Conservation (phyloP, 306 rosid genomes). For the Datisca glomerata region DNA sequence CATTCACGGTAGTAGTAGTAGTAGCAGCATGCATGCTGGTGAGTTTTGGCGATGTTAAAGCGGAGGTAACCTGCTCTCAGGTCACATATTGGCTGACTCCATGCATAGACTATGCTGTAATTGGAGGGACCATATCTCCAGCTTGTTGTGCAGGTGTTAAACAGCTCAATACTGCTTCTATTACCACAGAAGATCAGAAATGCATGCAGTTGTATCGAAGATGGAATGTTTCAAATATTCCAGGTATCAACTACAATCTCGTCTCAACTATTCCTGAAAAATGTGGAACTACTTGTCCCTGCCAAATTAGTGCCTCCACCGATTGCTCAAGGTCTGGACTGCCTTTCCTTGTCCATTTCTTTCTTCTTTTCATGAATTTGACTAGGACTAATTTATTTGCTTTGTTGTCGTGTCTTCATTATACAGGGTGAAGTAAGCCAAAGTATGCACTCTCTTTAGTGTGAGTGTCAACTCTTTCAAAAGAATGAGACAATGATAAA, state of each 20-base stretch:
- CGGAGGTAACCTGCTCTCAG: slow-evolving; percentile 26
- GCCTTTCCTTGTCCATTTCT: too few species aligned
- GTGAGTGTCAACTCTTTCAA: too few species aligned
- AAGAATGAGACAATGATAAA: too few species aligned
- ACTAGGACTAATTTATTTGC: too few species aligned
- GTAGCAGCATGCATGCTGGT: too few species aligned
- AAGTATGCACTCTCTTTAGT: too few species aligned
- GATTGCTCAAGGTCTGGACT: slow-evolving; percentile 46
- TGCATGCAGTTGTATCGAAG: slow-evolving; percentile 39
- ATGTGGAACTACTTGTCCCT: slow-evolving; percentile 42
- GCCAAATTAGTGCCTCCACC: slow-evolving; percentile 53
- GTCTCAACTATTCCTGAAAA: slow-evolving; percentile 16
- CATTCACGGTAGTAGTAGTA: too few species aligned
- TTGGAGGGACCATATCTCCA: slow-evolving; percentile 39
- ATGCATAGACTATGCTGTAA: slow-evolving; percentile 43
- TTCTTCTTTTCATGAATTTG: too few species aligned
- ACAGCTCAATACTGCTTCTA: slow-evolving; percentile 28
- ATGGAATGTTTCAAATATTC: slow-evolving; percentile 29
- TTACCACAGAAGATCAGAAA: slow-evolving; percentile 25
- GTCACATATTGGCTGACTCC: slow-evolving; percentile 32
- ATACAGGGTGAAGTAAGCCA: too few species aligned
- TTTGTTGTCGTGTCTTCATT: too few species aligned
- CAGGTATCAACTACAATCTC: slow-evolving; percentile 30
- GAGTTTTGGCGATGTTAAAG: too few species aligned
- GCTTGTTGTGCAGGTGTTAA: slow-evolving; percentile 47